These are phyloP conservation scores for Moringa oleifera DNA, from an alignment of 345 rosid genomes.

Conservation along the genomic window DNA sequence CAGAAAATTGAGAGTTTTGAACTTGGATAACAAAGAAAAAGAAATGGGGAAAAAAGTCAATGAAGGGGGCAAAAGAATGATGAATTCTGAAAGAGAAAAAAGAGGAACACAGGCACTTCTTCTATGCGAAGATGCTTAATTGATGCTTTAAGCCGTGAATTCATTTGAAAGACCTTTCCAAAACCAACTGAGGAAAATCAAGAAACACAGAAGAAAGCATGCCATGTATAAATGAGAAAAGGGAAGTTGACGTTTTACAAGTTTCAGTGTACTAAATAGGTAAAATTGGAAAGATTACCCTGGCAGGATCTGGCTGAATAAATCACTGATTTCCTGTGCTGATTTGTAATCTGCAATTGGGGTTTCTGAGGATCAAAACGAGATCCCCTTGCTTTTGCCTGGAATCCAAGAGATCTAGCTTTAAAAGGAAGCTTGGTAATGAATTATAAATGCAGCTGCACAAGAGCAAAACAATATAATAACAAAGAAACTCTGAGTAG, in stretches of 20 bases:
- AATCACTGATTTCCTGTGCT: conserved; percentile 9
- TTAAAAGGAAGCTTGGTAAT: conserved; percentile 4
- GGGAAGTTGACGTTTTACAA: conserved; percentile 7
- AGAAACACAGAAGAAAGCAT: neutral
- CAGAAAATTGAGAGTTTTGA: conserved; percentile 1
- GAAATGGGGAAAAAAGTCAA: too few species aligned
- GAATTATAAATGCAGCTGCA: neutral
- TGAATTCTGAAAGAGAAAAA: neutral
- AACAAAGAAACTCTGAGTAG: neutral
- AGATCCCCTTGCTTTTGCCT: neutral
- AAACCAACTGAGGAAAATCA: too few species aligned
- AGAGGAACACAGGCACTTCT: neutral
- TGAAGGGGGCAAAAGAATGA: neutral
- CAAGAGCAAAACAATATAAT: too few species aligned
- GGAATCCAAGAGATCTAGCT: conserved; percentile 15
- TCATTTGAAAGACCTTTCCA: too few species aligned
- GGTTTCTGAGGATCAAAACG: neutral
- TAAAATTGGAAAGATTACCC: conserved; percentile 18
- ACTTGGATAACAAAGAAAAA: too few species aligned
- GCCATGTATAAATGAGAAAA: neutral
- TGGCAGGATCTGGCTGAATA: conserved; percentile 14
- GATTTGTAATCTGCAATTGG: conserved; percentile 1
- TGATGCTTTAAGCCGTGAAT: too few species aligned
- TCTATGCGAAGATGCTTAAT: neutral
- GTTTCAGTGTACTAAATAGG: conserved; percentile 3